phyloP scores from a whole-genome alignment of 2,329 filamentous ascomycete species.

The Fusarium succisae region DNA sequence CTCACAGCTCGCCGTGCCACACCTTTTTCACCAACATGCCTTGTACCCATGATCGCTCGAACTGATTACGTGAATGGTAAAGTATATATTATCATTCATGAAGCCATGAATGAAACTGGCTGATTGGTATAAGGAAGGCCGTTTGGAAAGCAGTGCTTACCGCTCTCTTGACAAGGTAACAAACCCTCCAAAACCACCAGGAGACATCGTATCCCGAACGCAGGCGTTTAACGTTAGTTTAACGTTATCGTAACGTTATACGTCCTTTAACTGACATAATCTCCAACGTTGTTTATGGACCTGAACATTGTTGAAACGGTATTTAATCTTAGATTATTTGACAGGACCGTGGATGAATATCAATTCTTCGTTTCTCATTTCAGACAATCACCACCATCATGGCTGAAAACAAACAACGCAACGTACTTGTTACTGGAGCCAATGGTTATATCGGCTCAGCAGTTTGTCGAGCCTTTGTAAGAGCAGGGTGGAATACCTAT shows the following conservation, averaged over 20 bases:
- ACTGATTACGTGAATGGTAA: background rate
- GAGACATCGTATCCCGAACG: too few relatives aligned
- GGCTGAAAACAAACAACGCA: background rate
- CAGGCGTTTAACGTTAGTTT: background rate
- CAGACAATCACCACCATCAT: background rate
- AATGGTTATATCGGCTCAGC: constrained; percentile 60
- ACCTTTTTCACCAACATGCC: background rate
- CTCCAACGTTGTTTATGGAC: background rate
- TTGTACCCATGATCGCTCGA: too few relatives aligned
- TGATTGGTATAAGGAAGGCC: fast-evolving
- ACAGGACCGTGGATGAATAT: background rate
- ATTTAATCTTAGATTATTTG: background rate
- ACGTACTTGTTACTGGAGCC: constrained; percentile 57
- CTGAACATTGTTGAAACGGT: background rate
- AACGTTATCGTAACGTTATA: constrained; percentile 6
- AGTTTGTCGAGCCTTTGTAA: constrained; percentile 55
- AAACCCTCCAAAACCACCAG: too few relatives aligned
- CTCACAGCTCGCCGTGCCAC: background rate
- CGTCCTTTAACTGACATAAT: background rate
- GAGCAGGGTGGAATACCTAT: constrained; percentile 56
- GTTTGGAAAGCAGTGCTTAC: too few relatives aligned
- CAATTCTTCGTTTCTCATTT: background rate
- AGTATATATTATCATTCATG: background rate
- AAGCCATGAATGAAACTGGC: background rate
- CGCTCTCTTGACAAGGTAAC: background rate